A percentile compares a stretch with the other conserved stretches of the same genome.
phyloP scores from a whole-genome alignment of 768 basidiomycete species.

The Lactarius vividus region DNA sequence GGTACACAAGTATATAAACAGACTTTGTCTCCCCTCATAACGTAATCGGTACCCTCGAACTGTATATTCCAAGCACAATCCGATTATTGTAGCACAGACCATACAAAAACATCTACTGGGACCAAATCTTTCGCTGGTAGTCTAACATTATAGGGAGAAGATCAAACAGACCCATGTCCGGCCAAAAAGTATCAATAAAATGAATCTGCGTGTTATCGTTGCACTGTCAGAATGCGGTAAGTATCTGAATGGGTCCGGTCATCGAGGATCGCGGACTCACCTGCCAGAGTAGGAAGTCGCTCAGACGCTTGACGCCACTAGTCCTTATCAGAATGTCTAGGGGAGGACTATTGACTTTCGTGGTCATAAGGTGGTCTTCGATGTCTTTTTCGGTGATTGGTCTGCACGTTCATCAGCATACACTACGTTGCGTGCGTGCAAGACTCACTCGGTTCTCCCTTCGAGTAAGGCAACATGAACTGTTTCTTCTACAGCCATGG shows the following conservation, averaged over 20 bases:
- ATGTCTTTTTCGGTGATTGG: slow-evolving; percentile 67
- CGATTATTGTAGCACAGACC: slow-evolving; percentile 1
- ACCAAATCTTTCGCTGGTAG: slow-evolving; percentile 79
- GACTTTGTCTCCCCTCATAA: slow-evolving; percentile 7
- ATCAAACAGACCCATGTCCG: slow-evolving; percentile 84
- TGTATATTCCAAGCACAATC: slow-evolving; percentile 1
- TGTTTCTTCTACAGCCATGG: slow-evolving; percentile 63
- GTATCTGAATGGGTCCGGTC: background rate
- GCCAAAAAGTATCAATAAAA: slow-evolving; percentile 86
- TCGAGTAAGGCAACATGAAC: slow-evolving; percentile 43
- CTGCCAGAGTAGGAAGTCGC: slow-evolving; percentile 96
- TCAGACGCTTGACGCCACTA: slow-evolving; percentile 83
- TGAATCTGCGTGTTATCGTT: slow-evolving; percentile 84
- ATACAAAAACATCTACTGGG: slow-evolving; percentile 8
- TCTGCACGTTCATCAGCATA: slow-evolving; percentile 30
- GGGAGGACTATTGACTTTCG: slow-evolving; percentile 64
- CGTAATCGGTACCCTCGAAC: slow-evolving; percentile 18
- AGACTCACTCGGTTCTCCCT: slow-evolving; percentile 33
- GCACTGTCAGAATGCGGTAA: slow-evolving; percentile 47
- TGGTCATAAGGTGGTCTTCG: slow-evolving; percentile 63
- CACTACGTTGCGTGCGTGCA: slow-evolving; percentile 10
- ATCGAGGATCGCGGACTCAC: slow-evolving; percentile 42
- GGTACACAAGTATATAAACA: slow-evolving; percentile 10
- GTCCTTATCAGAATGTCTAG: slow-evolving; percentile 90
- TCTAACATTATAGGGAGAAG: slow-evolving; percentile 85